Percentiles rank a stretch among this genome's conserved stretches.
phyloP scores from a whole-genome alignment of 495 filamentous ascomycete genomes.

The Hypoxylon rickii region DNA sequence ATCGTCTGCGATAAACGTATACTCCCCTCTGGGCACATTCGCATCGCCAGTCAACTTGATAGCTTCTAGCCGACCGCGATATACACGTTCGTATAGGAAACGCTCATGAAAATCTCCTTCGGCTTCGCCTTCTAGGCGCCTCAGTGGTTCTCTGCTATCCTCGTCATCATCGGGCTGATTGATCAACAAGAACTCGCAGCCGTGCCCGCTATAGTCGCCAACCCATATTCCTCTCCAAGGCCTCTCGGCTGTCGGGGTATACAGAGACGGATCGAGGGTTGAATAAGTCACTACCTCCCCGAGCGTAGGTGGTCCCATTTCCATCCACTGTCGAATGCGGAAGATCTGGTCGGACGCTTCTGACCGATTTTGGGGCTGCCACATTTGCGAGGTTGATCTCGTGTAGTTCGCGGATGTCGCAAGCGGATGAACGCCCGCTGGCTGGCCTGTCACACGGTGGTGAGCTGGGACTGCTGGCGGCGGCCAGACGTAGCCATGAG shows the following conservation, averaged over 20 bases:
- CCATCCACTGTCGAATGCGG: constrained; percentile 73
- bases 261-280: constrained; percentile 70
- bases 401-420: constrained; percentile 30
- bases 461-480: constrained; percentile 68
- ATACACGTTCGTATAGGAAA: constrained; percentile 44
- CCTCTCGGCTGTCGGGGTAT: constrained; percentile 77
- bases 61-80: constrained; percentile 69
- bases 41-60: constrained; percentile 91
- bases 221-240: constrained; percentile 91
- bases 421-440: constrained; percentile 40
- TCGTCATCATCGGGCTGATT: constrained; percentile 64
- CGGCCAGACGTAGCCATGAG: constrained; percentile 69
- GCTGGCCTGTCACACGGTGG: constrained; percentile 51
- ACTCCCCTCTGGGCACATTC: constrained; percentile 84
- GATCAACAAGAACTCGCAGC: constrained; percentile 85
- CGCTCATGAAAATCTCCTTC: constrained; percentile 46
- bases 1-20: constrained; percentile 77
- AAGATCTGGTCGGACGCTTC: constrained; percentile 69
- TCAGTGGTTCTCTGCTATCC: constrained; percentile 36
- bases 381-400: constrained; percentile 46
- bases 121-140: constrained; percentile 41
- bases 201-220: constrained; percentile 85
- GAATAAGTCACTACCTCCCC: constrained; percentile 75
- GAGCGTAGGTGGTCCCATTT: constrained; percentile 56
- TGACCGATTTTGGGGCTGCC: constrained; percentile 46